Percentiles rank a stretch among this genome's conserved stretches.
Evolutionary conservation across 352 stramenopile genomes (phyloP).

Genomic region (Halophytophthora batemanensis): DNA sequence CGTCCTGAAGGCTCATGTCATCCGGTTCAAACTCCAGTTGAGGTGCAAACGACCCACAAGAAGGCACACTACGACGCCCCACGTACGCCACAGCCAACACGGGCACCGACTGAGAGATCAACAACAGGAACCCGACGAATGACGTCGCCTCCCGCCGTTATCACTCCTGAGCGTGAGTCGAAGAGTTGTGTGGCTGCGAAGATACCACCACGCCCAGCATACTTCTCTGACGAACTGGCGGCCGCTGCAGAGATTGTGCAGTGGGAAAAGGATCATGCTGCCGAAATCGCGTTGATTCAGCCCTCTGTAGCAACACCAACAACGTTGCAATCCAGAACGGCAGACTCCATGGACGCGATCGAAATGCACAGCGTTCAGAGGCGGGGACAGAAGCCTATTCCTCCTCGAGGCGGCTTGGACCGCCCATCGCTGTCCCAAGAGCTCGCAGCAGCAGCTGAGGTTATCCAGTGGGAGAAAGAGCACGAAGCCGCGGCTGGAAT

Average conservation of each 20-base stretch:
- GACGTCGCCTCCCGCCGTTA: constrained; percentile 8
- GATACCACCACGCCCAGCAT: constrained; percentile 11
- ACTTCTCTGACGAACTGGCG: constrained; percentile 42
- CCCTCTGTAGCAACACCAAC: background rate
- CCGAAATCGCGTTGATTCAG: constrained; percentile 19
- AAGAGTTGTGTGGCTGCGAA: background rate
- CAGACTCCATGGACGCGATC: background rate
- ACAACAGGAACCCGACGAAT: background rate
- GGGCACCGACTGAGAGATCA: constrained; percentile 4
- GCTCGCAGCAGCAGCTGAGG: constrained; percentile 33
- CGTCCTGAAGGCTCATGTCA: constrained; percentile 6
- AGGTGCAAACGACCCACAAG: background rate
- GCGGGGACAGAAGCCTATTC: background rate
- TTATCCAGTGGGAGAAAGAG: constrained; percentile 44
- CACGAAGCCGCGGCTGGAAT: constrained; percentile 18
- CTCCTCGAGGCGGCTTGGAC: constrained; percentile 1
- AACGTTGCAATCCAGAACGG: background rate
- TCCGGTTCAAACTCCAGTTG: constrained; percentile 1
- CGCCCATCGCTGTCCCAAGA: constrained; percentile 31
- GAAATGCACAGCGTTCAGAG: background rate
- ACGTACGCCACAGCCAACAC: background rate
- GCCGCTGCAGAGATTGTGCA: constrained; percentile 48
- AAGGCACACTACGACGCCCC: background rate
- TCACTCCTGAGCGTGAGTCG: constrained; percentile 22
- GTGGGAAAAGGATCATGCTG: constrained; percentile 49